phyloP scores from a whole-genome alignment of 129 eudicot genomes.

The Centrapalus pauciflorus region DNA sequence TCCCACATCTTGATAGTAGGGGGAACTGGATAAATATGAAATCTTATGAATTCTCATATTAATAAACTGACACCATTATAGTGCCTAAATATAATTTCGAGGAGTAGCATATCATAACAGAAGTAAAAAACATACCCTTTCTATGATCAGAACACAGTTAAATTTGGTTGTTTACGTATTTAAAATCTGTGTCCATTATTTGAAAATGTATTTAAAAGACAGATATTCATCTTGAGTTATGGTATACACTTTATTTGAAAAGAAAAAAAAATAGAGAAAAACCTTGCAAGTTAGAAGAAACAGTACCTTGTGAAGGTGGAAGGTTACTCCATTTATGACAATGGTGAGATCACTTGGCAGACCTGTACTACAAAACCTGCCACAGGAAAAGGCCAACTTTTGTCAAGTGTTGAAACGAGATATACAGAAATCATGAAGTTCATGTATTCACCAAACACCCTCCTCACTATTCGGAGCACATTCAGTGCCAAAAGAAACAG shows the following conservation, averaged over 20 bases:
- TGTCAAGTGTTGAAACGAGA: not conserved
- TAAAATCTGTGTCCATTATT: not conserved
- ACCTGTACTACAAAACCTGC: slow-evolving; percentile 60
- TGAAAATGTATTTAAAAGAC: not conserved
- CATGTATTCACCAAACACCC: not conserved
- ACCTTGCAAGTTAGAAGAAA: slow-evolving; percentile 4
- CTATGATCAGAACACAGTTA: not conserved
- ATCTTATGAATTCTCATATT: slow-evolving; percentile 4
- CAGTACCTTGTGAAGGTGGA: slow-evolving; percentile 73
- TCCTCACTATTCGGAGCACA: not conserved
- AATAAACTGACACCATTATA: not conserved
- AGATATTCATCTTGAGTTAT: not conserved
- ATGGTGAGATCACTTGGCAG: slow-evolving; percentile 64
- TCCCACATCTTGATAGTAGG: slow-evolving; percentile 73
- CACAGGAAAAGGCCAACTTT: slow-evolving; percentile 5
- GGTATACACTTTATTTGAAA: too few species aligned
- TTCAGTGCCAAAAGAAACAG: too few species aligned
- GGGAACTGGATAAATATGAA: slow-evolving; percentile 61
- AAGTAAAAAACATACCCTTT: too few species aligned
- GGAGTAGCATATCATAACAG: too few species aligned
- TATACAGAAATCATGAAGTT: not conserved
- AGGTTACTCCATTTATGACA: slow-evolving; percentile 45
- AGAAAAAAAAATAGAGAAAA: not conserved
- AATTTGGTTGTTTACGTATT: not conserved
- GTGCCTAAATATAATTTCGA: too few species aligned